Evolutionary conservation across 257 asterid genomes (phyloP), one percentile per base, ranked within the genome.

Genomic region (Linaria vulgaris): DNA sequence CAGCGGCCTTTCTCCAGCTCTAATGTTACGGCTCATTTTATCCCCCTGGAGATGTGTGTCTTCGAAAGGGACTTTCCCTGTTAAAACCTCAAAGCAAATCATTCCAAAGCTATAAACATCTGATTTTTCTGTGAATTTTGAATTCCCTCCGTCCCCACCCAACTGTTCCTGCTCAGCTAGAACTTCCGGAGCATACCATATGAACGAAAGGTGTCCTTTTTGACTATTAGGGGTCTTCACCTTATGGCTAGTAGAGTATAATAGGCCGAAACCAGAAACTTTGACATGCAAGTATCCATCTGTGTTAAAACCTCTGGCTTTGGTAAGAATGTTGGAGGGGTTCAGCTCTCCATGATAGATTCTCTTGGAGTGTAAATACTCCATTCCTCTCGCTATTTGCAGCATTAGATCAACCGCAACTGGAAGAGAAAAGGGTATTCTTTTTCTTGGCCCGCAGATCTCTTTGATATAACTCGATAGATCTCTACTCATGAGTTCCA

Each of bases 351-450:
- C 98, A 30, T 91, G 97, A 57, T 72, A 76, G 17, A 91, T 83
- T 24, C 76, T 82, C 74, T 78, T 80, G 0, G 95, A 78, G 69
- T 91, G 98, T 41, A 91, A 87, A 74, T 88, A 91, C 53, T 91
- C 98, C 96, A 88, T 88, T 22, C 98, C 98, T 71, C 95, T 76
- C 17, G 98, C 96, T 63, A 91, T 85, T 67, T 91, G 98, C 76
- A 88, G 82, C 89, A 91, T 83, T 20, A 86, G 78, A 63, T 88
- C 97, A n/a, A 83, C 80, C 0, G 95, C 90, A 12, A 69, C 88
- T 0, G 89, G 88, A 17, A 91, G 77, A 13, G 96, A 72, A 67
- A 91, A 91, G 0, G 98, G 96, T 3, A 85, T 59, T 0, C 89
- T 77, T 65, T 83, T 89, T 59, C 79, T 83, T 39, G 91, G 81